Conservation (phyloP, 225 moss, liverwort and hornwort species). For the Rhytidiadelphus loreus region DNA sequence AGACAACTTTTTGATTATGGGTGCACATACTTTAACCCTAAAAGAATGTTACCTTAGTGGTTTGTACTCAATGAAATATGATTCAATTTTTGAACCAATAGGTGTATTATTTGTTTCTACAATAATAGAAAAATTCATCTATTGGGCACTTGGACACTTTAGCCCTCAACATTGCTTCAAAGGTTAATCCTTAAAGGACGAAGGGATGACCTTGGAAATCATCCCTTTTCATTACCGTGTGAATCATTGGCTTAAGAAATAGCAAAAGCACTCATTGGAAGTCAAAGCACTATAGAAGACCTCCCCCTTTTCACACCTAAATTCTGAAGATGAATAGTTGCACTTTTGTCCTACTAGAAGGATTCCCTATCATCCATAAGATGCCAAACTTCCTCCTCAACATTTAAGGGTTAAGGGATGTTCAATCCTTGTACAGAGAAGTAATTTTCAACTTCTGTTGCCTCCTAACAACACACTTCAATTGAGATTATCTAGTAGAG, state of each 20-base stretch:
- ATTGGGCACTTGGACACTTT: background rate
- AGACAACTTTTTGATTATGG: background rate
- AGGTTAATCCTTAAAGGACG: too few relatives aligned
- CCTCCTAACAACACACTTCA: background rate
- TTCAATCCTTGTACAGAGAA: background rate
- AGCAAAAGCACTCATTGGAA: too few relatives aligned
- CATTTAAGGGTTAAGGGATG: too few relatives aligned
- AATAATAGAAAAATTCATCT: background rate
- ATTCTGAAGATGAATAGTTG: too few relatives aligned
- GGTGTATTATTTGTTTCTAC: background rate
- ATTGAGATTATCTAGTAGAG: background rate
- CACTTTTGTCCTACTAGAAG: too few relatives aligned
- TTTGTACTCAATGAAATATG: background rate
- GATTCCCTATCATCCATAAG: too few relatives aligned
- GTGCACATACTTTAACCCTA: background rate
- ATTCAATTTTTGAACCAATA: background rate
- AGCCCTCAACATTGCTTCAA: background rate
- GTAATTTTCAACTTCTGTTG: background rate
- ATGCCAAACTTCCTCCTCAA: too few relatives aligned
- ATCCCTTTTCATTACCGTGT: too few relatives aligned
- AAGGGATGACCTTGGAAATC: too few relatives aligned
- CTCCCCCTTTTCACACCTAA: too few relatives aligned
- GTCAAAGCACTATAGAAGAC: too few relatives aligned
- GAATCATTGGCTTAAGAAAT: too few relatives aligned
- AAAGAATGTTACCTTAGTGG: accelerated